A percentile compares a stretch with the other conserved stretches of the same genome.
Evolutionary conservation across 257 asterid species (phyloP).

Genomic region (Nicotiana paniculata): DNA sequence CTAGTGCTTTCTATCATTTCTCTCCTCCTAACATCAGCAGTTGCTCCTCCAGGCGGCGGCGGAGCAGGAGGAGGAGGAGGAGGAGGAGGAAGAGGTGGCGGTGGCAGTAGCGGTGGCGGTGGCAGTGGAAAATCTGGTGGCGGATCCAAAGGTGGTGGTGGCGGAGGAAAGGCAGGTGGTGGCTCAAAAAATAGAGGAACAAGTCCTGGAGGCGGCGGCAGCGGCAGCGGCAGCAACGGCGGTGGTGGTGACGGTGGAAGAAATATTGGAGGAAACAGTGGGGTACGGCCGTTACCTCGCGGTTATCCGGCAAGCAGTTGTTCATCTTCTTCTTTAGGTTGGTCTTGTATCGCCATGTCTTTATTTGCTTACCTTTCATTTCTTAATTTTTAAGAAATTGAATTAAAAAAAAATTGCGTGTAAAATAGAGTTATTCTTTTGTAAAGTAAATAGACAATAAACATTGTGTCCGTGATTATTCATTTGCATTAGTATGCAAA

Average conservation of each 20-base stretch:
- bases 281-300: neutral
- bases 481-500: too few relatives aligned
- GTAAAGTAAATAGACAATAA: too few relatives aligned
- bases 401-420: neutral
- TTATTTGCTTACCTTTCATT: constrained; percentile 11
- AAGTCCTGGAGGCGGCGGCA: too few relatives aligned
- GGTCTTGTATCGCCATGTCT: constrained; percentile 11
- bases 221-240: neutral
- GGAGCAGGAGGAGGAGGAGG: constrained; percentile 7
- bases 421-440: too few relatives aligned
- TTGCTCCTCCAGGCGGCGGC: neutral
- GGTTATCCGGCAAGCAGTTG: neutral
- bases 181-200: neutral
- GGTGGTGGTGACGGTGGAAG: neutral
- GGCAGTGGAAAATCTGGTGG: neutral
- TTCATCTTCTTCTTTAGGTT: constrained; percentile 4
- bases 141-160: neutral
- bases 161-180: neutral
- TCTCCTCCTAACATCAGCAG: constrained; percentile 33
- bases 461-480: too few relatives aligned
- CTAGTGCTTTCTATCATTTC: constrained; percentile 25
- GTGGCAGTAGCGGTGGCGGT: neutral
- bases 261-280: neutral
- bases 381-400: neutral
- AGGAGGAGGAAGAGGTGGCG: neutral